Conservation (phyloP, 1,284 basidiomycete species). For the Stygiomarasmius scandens region DNA sequence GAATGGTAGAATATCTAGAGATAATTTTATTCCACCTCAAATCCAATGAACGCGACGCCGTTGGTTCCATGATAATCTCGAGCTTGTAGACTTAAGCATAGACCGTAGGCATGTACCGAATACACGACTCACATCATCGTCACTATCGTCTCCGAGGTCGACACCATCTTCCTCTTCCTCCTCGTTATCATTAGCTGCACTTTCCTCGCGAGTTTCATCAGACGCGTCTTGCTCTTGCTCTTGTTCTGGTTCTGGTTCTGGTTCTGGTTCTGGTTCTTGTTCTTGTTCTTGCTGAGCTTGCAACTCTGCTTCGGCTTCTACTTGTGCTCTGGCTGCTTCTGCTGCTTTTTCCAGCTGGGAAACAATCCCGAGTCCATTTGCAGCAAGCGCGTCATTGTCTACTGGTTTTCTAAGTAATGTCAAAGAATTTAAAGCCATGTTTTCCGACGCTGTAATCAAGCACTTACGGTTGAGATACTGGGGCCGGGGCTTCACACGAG, state of each 20-base stretch:
- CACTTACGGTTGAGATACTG: conserved; percentile 23
- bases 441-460: conserved; percentile 4
- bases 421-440: neutral
- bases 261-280: conserved; percentile 27
- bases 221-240: conserved; percentile 25
- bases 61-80: conserved; percentile 79
- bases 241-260: conserved; percentile 30
- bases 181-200: conserved; percentile 26
- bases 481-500: conserved; percentile 11
- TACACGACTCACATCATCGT: conserved; percentile 43
- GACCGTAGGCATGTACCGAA: neutral
- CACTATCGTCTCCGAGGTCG: conserved; percentile 38
- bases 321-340: conserved; percentile 26
- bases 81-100: conserved; percentile 52
- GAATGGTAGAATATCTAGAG: neutral
- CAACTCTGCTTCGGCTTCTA: conserved; percentile 34
- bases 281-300: conserved; percentile 22
- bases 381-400: conserved; percentile 14
- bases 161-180: conserved; percentile 38
- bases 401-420: conserved; percentile 15
- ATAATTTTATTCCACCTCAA: conserved; percentile 51
- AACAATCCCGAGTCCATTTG: conserved; percentile 12
- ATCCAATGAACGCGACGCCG: conserved; percentile 64
- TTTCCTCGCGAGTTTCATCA: neutral
- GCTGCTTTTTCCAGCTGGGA: conserved; percentile 19